Evolutionary conservation across 495 filamentous ascomycete genomes (phyloP).

Genomic region (Podospora didyma): DNA sequence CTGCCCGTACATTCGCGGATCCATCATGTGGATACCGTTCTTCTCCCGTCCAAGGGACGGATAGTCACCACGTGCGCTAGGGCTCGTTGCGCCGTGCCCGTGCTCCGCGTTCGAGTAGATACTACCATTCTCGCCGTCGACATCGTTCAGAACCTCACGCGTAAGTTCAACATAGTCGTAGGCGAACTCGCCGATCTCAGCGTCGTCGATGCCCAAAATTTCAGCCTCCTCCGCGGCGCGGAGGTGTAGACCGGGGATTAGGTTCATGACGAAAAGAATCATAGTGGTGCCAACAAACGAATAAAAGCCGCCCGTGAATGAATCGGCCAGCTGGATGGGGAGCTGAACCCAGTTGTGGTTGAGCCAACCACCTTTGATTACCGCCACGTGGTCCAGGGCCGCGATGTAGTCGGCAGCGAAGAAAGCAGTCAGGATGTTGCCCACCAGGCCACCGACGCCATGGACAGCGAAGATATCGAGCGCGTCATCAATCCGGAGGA

Average conservation of each 20-base stretch:
- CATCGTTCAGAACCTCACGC: slow-evolving; percentile 71
- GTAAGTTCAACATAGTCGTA: slow-evolving; percentile 96
- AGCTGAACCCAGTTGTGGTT: slow-evolving; percentile 89
- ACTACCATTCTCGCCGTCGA: slow-evolving; percentile 41
- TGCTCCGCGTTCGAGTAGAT: slow-evolving; percentile 24
- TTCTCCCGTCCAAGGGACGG: slow-evolving; percentile 11
- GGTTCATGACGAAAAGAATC: slow-evolving; percentile 84
- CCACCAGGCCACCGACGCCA: slow-evolving; percentile 79
- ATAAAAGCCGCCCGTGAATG: slow-evolving; percentile 75
- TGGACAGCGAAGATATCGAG: slow-evolving; percentile 95
- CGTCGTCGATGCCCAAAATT: slow-evolving; percentile 88
- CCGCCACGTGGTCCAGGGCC: slow-evolving; percentile 70
- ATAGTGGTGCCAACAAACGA: slow-evolving; percentile 82
- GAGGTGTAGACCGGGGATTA: slow-evolving; percentile 78
- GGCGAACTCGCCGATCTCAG: slow-evolving; percentile 95
- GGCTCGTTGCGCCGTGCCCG: neutral
- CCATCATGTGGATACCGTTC: slow-evolving; percentile 12
- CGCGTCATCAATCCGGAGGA: slow-evolving; percentile 81
- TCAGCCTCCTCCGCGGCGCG: slow-evolving; percentile 82
- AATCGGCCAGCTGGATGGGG: slow-evolving; percentile 85
- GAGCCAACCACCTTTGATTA: slow-evolving; percentile 82
- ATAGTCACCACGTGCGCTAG: neutral
- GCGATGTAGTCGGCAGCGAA: slow-evolving; percentile 94
- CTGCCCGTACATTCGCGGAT: slow-evolving; percentile 12
- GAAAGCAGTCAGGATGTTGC: slow-evolving; percentile 84